Evolutionary conservation across 768 basidiomycete genomes (phyloP), one percentile per base, ranked within the genome.

Genomic region (Termitomyces sp.): DNA sequence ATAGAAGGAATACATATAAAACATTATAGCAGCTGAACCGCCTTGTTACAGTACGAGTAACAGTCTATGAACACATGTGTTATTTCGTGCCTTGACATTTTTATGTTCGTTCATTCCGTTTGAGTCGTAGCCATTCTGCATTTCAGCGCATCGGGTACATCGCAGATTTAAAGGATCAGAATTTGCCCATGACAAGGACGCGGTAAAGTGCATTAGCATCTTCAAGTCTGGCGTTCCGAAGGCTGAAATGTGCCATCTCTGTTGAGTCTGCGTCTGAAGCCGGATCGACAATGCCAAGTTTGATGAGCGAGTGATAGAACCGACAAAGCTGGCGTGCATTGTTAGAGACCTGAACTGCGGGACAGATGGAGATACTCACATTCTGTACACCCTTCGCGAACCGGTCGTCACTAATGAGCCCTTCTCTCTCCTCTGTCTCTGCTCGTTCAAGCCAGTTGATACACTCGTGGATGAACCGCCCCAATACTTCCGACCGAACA

Each of bases 161-260:
- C n/a, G n/a, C n/a, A n/a, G n/a, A n/a, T n/a, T 33, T 20, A 20
- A 22, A n/a, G 8, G 26, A 51, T 73, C 62, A 78, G 62, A 72
- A 73, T 62, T 72, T 74, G 46, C 72, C 76, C 54, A 70, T 70
- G 46, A 81, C 88, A 61, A 92, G 75, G 49, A 78, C 66, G 22
- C 89, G 81, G 65, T 91, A 92, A 46, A 92, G 77, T 57, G 77
- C 69, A 61, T 86, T 90, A 18, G 90, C 90, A 62, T 92, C 90
- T 66, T 89, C 88, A 57, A 90, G 85, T 3, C 85, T 79, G 12
- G 90, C 79, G 64, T 89, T 78, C 39, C 82, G 81, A 49, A 92
- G 76, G 45, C 83, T 83, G 64, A 92, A 92, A 66, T 90, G 86
- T 5, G 80, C 78, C 80, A 92, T 90, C 72, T 90, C 90, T 5